Evolutionary conservation across 2,329 filamentous ascomycete genomes (phyloP).

Genomic region (Tolypocladium inflatum): DNA sequence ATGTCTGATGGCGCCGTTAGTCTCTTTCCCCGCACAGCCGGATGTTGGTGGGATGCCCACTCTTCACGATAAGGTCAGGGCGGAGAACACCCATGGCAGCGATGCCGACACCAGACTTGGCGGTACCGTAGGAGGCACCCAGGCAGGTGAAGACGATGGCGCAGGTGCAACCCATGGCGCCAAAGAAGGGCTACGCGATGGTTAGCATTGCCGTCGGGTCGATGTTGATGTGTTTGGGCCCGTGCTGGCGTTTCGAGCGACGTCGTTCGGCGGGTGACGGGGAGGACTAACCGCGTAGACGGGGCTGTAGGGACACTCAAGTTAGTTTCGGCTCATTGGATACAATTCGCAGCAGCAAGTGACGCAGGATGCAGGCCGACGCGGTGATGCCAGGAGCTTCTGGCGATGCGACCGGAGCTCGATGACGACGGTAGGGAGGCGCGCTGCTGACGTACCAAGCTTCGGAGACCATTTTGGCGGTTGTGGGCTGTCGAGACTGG

Average conservation of each 20-base stretch:
- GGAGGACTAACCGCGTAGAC: constrained; percentile 89
- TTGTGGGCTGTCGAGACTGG: constrained; percentile 15
- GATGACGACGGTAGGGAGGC: constrained; percentile 18
- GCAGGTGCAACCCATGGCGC: constrained; percentile 94
- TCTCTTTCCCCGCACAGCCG: neutral
- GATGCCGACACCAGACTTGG: constrained; percentile 98
- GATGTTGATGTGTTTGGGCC: constrained; percentile 9
- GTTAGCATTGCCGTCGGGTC: constrained; percentile 21
- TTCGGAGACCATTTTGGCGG: constrained; percentile 64
- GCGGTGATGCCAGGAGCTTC: constrained; percentile 18
- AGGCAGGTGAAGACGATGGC: constrained; percentile 96
- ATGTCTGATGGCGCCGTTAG: constrained; percentile 57
- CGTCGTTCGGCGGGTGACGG: constrained; percentile 18
- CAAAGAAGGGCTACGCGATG: constrained; percentile 68
- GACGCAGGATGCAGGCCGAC: constrained; percentile 2
- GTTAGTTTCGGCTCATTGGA: constrained; percentile 31
- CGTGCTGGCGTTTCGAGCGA: constrained; percentile 14
- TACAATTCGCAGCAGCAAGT: neutral
- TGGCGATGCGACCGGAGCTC: constrained; percentile 18
- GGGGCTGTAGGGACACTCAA: constrained; percentile 51
- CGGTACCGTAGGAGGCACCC: constrained; percentile 95
- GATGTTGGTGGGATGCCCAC: constrained; percentile 44
- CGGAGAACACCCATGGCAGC: constrained; percentile 96
- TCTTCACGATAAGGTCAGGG: constrained; percentile 98
- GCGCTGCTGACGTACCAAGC: constrained; percentile 59